These are phyloP conservation scores for Babesia gibsoni DNA, from an alignment of 169 alveolate genomes.

Conservation along the genomic window DNA sequence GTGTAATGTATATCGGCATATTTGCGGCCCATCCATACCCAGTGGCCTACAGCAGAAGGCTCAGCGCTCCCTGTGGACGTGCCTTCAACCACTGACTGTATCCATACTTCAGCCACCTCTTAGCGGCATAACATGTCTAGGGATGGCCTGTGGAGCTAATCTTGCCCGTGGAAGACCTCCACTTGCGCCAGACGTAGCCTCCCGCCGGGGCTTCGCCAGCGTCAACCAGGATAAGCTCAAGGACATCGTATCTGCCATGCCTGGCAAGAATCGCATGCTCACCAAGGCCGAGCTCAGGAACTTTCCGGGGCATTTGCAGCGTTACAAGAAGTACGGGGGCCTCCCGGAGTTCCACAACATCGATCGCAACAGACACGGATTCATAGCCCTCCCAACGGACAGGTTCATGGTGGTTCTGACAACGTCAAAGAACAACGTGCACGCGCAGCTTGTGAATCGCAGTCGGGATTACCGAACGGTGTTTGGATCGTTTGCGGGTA, in stretches of 20 bases:
- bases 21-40: no score
- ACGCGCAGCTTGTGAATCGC: conserved; percentile 77
- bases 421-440: conserved; percentile 83
- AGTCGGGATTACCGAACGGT: conserved; percentile 76
- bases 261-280: conserved; percentile 32
- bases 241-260: conserved; percentile 6
- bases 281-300: conserved; percentile 61
- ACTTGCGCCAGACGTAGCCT: no score
- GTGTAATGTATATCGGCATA: no score
- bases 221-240: conserved; percentile 7
- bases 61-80: no score
- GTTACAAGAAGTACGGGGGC: conserved; percentile 61
- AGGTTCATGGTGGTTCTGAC: conserved; percentile 76
- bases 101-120: no score
- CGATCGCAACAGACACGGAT: conserved; percentile 79
- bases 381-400: conserved; percentile 83
- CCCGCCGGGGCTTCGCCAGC: no score
- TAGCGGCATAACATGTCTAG: no score
- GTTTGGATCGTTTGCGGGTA: conserved; percentile 81
- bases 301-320: conserved; percentile 56
- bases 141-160: no score
- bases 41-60: no score
- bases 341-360: conserved; percentile 83
- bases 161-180: no score
- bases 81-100: no score